A percentile compares a stretch with the other conserved stretches of the same genome.
Evolutionary conservation across 768 basidiomycete genomes (phyloP).

Genomic region (Agrocybe chaxingu): DNA sequence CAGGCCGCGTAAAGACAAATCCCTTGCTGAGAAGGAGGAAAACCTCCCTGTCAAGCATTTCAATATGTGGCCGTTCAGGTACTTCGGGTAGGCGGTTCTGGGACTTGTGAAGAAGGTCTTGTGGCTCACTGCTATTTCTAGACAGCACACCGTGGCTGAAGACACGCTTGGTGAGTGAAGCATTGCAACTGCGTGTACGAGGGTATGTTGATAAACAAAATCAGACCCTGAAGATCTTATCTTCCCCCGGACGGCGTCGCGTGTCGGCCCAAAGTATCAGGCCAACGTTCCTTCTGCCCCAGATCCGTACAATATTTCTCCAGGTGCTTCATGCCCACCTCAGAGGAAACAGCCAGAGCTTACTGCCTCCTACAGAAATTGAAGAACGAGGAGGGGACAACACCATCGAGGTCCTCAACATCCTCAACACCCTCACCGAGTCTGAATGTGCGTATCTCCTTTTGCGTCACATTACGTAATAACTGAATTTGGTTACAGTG

Average conservation of each 20-base stretch:
- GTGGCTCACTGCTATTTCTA: conserved; percentile 26
- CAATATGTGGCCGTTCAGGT: conserved; percentile 93
- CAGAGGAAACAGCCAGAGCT: background rate
- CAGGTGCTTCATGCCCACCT: conserved; percentile 27
- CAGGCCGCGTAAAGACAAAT: conserved; percentile 72
- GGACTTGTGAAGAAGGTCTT: background rate
- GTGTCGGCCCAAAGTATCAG: conserved; percentile 88
- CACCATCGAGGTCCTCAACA: conserved; percentile 70
- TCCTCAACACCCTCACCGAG: conserved; percentile 60
- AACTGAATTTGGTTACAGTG: conserved; percentile 33
- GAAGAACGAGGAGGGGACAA: conserved; percentile 68
- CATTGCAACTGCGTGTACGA: background rate
- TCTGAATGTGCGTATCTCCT: conserved; percentile 55
- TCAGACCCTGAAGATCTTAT: conserved; percentile 95
- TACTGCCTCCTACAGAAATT: conserved; percentile 37
- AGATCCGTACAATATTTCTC: conserved; percentile 34
- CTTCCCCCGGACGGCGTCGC: conserved; percentile 89
- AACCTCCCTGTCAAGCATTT: conserved; percentile 77
- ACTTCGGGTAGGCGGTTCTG: conserved; percentile 77
- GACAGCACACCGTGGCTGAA: conserved; percentile 86
- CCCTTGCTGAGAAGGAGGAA: conserved; percentile 73
- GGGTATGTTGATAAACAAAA: conserved; percentile 17
- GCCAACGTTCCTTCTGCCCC: conserved; percentile 51
- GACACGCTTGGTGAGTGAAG: conserved; percentile 74
- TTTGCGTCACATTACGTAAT: conserved; percentile 19